Conservation (phyloP, 192 early-diverging fungal genomes). For the Mortierella antarctica region DNA sequence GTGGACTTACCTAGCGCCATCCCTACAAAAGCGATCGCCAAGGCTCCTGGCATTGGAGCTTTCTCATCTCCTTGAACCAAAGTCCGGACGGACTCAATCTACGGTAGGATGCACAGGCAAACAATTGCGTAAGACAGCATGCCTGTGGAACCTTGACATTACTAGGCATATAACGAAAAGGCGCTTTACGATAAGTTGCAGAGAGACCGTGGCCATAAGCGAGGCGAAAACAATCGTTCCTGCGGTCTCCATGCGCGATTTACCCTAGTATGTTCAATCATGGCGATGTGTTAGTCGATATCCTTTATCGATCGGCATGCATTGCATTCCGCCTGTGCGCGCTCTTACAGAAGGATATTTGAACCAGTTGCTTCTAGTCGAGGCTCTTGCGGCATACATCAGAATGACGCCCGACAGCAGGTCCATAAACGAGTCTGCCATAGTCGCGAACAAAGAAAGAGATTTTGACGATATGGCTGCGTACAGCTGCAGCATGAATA, state of each 20-base stretch:
- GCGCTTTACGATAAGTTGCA: conserved; percentile 69
- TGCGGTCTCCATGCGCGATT: conserved; percentile 79
- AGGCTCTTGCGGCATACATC: conserved; percentile 69
- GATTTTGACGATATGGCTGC: conserved; percentile 81
- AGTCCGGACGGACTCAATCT: conserved; percentile 73
- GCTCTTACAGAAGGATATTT: conserved; percentile 74
- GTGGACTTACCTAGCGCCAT: conserved; percentile 61
- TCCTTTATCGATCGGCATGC: too few species aligned
- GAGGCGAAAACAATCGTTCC: conserved; percentile 84
- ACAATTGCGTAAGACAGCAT: not conserved
- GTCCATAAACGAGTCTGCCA: conserved; percentile 88
- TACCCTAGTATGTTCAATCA: conserved; percentile 57
- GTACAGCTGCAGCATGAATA: conserved; percentile 75
- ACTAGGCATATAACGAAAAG: not conserved
- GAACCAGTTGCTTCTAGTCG: conserved; percentile 68
- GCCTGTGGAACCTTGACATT: too few species aligned
- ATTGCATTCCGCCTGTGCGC: too few species aligned
- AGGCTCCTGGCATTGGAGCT: conserved; percentile 57
- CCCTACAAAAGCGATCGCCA: conserved; percentile 65
- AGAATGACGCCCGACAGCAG: conserved; percentile 74
- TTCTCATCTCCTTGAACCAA: conserved; percentile 57
- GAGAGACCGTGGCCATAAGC: conserved; percentile 79
- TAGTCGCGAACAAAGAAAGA: conserved; percentile 81
- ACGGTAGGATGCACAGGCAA: not conserved
- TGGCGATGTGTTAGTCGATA: too few species aligned